Percentiles rank a stretch among this genome's conserved stretches.
These are phyloP conservation scores for Drechslera avenae DNA, from an alignment of 2,329 filamentous ascomycete genomes.

Conservation along the genomic window DNA sequence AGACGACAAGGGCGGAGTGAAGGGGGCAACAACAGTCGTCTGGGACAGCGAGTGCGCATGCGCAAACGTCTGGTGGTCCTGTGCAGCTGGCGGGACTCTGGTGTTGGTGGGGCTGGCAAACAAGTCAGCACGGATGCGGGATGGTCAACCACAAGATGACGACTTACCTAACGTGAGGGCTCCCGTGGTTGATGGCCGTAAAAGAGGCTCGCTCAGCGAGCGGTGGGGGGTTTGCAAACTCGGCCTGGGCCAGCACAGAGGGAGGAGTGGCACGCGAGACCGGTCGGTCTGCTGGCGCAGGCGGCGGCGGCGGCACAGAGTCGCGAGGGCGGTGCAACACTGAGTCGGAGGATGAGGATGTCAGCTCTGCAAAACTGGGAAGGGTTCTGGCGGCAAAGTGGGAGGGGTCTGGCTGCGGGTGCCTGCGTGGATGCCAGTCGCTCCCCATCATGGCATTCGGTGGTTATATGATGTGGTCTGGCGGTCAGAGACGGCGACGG, in stretches of 20 bases:
- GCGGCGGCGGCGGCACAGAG: conserved; percentile 13
- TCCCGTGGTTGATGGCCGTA: conserved; percentile 22
- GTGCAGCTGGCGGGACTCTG: conserved; percentile 9
- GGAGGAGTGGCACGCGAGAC: conserved; percentile 12
- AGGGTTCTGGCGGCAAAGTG: conserved; percentile 21
- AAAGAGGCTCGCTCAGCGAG: conserved; percentile 10
- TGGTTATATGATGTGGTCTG: conserved; percentile 6
- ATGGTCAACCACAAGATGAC: not conserved
- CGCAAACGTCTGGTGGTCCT: conserved; percentile 12
- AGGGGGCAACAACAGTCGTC: conserved; percentile 8
- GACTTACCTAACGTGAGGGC: conserved; percentile 24
- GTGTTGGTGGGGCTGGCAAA: conserved; percentile 17
- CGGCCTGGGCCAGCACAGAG: not conserved
- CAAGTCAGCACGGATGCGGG: conserved; percentile 14
- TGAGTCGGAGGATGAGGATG: conserved; percentile 23
- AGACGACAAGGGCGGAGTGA: conserved; percentile 13
- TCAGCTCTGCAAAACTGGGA: conserved; percentile 33
- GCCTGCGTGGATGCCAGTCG: conserved; percentile 20
- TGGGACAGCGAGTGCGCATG: conserved; percentile 8
- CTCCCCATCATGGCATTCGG: conserved; percentile 21
- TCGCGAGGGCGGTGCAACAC: conserved; percentile 23
- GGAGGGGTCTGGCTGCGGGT: conserved; percentile 14
- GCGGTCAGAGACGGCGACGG: conserved; percentile 8
- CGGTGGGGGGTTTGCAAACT: conserved; percentile 6
- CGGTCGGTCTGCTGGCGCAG: conserved; percentile 8